Percentiles rank a stretch among this genome's conserved stretches.
Conservation (phyloP, 2,329 filamentous ascomycete species). For the Trichoderma sp. region DNA sequence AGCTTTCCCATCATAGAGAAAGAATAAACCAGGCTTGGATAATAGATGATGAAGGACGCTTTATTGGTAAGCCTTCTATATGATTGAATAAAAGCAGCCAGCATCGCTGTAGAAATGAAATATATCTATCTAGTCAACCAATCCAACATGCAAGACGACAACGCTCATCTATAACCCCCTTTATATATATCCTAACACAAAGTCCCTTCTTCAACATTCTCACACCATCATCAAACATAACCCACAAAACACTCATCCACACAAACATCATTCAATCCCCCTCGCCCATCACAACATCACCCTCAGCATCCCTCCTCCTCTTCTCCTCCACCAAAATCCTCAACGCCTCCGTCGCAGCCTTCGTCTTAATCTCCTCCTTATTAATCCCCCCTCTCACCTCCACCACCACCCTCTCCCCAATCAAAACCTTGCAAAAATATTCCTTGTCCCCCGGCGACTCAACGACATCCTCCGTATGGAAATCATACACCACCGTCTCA, state of each 20-base stretch:
- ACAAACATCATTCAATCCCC: not conserved
- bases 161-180: not conserved
- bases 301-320: constrained; percentile 27
- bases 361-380: constrained; percentile 57
- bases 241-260: not conserved
- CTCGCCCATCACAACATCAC: constrained; percentile 9
- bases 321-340: constrained; percentile 38
- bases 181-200: not conserved
- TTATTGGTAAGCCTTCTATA: not conserved
- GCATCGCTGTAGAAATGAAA: constrained; percentile 5
- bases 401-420: constrained; percentile 54
- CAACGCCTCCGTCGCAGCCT: constrained; percentile 59
- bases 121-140: not conserved
- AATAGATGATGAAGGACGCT: not conserved
- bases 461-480: constrained; percentile 36
- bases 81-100: not conserved
- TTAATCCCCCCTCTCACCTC: constrained; percentile 51
- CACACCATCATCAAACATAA: not conserved
- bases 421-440: constrained; percentile 52
- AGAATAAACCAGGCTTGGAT: not conserved
- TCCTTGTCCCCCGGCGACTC: constrained; percentile 33
- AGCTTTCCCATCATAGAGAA: too few relatives aligned
- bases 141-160: not conserved
- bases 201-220: not conserved
- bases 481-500: constrained; percentile 59